Evolutionary conservation across 2,329 filamentous ascomycete species (phyloP), one percentile per base, ranked within the genome.

Genomic region (Pseudogymnoascus destructans): DNA sequence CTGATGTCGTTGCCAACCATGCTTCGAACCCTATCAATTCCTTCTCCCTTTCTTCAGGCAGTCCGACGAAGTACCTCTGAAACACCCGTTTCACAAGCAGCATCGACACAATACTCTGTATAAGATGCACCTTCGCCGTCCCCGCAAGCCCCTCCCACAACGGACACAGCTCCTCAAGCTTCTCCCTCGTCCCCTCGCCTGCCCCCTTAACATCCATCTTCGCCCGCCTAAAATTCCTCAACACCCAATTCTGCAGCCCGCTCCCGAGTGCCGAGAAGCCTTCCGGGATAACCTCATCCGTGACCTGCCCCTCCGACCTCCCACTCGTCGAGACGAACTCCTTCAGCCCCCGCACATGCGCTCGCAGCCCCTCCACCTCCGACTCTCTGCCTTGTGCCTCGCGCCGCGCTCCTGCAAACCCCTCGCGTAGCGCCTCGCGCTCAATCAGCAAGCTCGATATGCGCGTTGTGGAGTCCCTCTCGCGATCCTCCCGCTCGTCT

Each of bases 201-300:
- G 74, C 69, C 15, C 67, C 72, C 0, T 72, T 69, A 2, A 78
- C 63, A 64, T 80, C 79, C 57, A 85, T 70, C 70, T 78, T 85
- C 10, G 78, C 75, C 61, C 79, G 79, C 57, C 85, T 76, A 63
- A 86, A 89, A 67, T 86, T 80, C 23, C 79, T 78, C 64, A 89
- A 82, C 3, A 85, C 79, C 85, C 85, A 89, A 64, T 89, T 87
- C 71, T 88, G 84, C 64, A 87, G 70, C 21, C 84, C 79, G 64
- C 87, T 85, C 17, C 80, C 79, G 52, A 89, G 68, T 59, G 78
- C 75, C 55, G 77, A 74, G 74, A 86, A 80, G 8, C 76, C 75
- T 56, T 85, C 80, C 1, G 74, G 78, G 66, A 89, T 79, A 9
- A 82, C 80, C 68, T 85, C 82, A 65, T 89, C 86, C 61, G 81